Percentiles rank a stretch among this genome's conserved stretches.
Evolutionary conservation across 331 rosid species (phyloP).

Genomic region (Malus hybrid): DNA sequence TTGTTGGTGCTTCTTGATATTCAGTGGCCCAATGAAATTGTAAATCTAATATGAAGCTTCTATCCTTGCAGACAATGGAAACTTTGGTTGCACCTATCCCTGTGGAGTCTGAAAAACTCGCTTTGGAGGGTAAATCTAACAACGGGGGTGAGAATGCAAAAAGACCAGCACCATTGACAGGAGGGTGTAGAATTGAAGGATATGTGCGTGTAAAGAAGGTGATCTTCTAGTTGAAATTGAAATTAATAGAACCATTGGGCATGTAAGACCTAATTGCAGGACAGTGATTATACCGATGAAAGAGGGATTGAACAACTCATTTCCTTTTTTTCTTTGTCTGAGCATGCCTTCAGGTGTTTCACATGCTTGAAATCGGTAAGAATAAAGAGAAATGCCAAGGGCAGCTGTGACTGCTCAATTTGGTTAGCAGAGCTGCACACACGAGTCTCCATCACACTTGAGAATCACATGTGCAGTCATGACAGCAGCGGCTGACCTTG

Average conservation of each 20-base stretch:
- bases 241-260: neutral
- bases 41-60: constrained; percentile 18
- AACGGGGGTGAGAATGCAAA: constrained; percentile 30
- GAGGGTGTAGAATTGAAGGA: constrained; percentile 91
- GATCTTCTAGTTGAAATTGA: neutral
- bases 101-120: constrained; percentile 33
- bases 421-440: neutral
- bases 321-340: neutral
- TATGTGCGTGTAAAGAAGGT: constrained; percentile 87
- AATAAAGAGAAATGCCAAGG: neutral
- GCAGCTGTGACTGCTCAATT: neutral
- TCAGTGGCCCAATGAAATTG: constrained; percentile 2
- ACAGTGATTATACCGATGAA: neutral
- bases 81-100: constrained; percentile 52
- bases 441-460: neutral
- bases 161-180: constrained; percentile 76
- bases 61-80: constrained; percentile 63
- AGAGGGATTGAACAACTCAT: neutral
- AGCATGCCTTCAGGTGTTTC: neutral
- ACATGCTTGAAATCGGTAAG: neutral
- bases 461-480: neutral
- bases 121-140: constrained; percentile 42
- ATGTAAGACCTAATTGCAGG: neutral
- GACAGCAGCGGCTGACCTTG: neutral
- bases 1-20: neutral